phyloP scores from a whole-genome alignment of 257 asterid genomes.

The Nicotiana tabacum region DNA sequence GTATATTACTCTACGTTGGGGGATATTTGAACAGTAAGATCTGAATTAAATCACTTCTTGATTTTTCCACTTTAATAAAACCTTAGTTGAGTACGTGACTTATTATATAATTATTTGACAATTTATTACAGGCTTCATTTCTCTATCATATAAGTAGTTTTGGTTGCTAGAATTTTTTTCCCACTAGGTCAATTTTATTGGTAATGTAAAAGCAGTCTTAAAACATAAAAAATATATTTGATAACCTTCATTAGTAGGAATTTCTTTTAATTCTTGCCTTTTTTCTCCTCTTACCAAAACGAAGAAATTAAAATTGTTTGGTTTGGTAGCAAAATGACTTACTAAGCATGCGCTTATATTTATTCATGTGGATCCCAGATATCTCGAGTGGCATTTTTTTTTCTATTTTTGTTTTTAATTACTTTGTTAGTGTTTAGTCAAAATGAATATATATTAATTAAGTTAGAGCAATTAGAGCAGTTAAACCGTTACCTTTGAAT shows the following conservation, averaged over 20 bases:
- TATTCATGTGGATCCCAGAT: not conserved
- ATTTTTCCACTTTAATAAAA: not conserved
- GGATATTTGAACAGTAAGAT: not conserved
- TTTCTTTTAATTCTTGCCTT: too few species aligned
- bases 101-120: not conserved
- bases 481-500: conserved; percentile 11
- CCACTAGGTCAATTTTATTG: not conserved
- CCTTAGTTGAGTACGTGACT: not conserved
- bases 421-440: too few species aligned
- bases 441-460: not conserved
- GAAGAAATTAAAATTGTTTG: not conserved
- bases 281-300: not conserved
- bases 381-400: not conserved
- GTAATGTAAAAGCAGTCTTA: not conserved
- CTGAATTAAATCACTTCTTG: not conserved
- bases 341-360: not conserved
- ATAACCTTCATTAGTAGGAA: too few species aligned
- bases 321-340: conserved; percentile 6
- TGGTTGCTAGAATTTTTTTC: not conserved
- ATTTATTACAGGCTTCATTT: not conserved
- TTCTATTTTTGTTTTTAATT: not conserved
- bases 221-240: not conserved
- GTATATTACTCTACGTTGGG: not conserved
- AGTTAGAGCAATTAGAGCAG: not conserved
- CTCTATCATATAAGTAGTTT: not conserved